Percentiles rank a stretch among this genome's conserved stretches.
These are phyloP conservation scores for Eucalyptus curtisii DNA, from an alignment of 345 rosid species.

Conservation along the genomic window DNA sequence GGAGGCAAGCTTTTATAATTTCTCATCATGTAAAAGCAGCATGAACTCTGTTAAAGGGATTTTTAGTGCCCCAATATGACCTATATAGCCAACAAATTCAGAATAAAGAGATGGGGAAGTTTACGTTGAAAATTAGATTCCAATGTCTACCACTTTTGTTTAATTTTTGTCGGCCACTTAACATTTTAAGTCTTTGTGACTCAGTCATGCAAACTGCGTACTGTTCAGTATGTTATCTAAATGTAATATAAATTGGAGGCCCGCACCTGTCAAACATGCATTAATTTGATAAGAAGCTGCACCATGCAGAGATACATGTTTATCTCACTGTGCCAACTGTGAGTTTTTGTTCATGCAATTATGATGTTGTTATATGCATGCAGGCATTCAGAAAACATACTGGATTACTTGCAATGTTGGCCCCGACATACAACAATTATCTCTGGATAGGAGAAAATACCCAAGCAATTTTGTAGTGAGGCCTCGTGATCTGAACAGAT, in stretches of 20 bases:
- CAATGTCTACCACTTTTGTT: not conserved
- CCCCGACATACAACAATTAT: conserved; percentile 62
- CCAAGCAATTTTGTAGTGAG: conserved; percentile 59
- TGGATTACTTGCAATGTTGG: conserved; percentile 84
- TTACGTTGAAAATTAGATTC: too few relatives aligned
- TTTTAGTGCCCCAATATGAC: not conserved
- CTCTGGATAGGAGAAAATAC: conserved; percentile 69
- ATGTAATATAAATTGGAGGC: not conserved
- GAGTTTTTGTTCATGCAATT: not conserved
- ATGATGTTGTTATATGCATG: not conserved
- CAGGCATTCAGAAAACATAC: conserved; percentile 67
- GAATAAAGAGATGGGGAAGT: not conserved
- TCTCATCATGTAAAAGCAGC: not conserved
- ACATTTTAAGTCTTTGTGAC: not conserved
- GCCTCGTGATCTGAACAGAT: conserved; percentile 71
- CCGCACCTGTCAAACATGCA: not conserved
- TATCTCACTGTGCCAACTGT: too few relatives aligned
- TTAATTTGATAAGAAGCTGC: not conserved
- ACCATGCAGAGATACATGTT: too few relatives aligned
- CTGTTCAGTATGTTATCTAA: not conserved
- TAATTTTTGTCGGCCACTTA: not conserved
- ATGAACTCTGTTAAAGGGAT: not conserved
- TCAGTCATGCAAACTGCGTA: not conserved
- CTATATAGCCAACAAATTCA: fast-evolving
- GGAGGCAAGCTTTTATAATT: not conserved